Percentiles rank a stretch among this genome's conserved stretches.
These are phyloP conservation scores for Trichaptum fuscoviolaceum DNA, from an alignment of 768 basidiomycete species.

Conservation along the genomic window DNA sequence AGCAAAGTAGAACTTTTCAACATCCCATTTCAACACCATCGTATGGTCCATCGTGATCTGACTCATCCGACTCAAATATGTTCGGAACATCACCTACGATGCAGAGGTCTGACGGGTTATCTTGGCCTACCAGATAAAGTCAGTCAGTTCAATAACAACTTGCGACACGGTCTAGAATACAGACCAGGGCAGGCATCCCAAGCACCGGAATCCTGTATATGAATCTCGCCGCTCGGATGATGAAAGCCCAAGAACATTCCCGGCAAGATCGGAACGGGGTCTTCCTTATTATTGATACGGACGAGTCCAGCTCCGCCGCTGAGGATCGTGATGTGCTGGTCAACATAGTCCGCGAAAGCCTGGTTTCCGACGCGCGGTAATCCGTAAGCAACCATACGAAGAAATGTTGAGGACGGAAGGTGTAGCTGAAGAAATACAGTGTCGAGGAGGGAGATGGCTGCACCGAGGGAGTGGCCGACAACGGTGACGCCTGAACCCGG, in stretches of 20 bases:
- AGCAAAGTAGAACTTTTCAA: no score
- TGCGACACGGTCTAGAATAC: neutral
- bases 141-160: neutral
- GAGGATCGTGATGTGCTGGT: conserved; percentile 34
- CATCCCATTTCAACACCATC: conserved; percentile 17
- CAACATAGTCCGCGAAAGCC: conserved; percentile 54
- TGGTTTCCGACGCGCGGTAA: conserved; percentile 48
- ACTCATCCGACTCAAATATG: conserved; percentile 14
- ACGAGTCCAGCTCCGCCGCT: conserved; percentile 18
- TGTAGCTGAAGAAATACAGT: conserved; percentile 36
- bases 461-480: conserved; percentile 39
- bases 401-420: conserved; percentile 26
- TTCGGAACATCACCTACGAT: conserved; percentile 19
- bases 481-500: conserved; percentile 21
- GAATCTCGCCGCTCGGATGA: conserved; percentile 28
- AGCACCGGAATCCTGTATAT: conserved; percentile 10
- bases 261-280: conserved; percentile 33
- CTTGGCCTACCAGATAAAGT: conserved; percentile 15
- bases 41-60: conserved; percentile 24
- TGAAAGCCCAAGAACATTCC: conserved; percentile 35
- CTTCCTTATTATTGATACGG: conserved; percentile 50
- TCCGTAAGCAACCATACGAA: conserved; percentile 29
- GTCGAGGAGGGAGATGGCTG: conserved; percentile 33
- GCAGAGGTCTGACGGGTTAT: conserved; percentile 17
- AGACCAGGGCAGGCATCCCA: conserved; percentile 22